Evolutionary conservation across 169 alveolate species (phyloP).

Genomic region (Eimeria praecox): DNA sequence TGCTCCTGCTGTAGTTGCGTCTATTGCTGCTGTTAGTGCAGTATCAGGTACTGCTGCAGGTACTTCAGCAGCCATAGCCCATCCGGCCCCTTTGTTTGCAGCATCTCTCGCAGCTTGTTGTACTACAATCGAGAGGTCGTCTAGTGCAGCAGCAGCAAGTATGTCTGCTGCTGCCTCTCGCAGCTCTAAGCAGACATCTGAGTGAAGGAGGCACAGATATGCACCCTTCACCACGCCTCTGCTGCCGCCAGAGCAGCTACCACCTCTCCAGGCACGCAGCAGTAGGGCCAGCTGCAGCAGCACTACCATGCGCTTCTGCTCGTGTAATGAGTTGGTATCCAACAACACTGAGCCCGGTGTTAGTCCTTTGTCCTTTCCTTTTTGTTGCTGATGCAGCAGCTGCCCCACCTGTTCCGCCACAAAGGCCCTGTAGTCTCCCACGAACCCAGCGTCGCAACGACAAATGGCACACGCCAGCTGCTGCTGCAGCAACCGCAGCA

Average conservation of each 20-base stretch:
- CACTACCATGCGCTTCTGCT: conserved; percentile 15
- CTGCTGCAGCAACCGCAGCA: conserved; percentile 61
- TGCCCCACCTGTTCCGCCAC: conserved; percentile 52
- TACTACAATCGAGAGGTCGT: conserved; percentile 26
- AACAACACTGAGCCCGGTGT: not conserved
- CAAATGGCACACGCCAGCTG: conserved; percentile 35
- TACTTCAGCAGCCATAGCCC: not conserved
- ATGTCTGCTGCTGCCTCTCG: conserved; percentile 64
- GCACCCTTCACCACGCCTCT: conserved; percentile 36
- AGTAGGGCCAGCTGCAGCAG: conserved; percentile 69
- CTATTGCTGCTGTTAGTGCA: not conserved
- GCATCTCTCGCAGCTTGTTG: not conserved
- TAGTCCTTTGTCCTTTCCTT: not conserved
- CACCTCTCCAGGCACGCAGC: conserved; percentile 51
- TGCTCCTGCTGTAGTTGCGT: not conserved
- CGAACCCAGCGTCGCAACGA: not conserved
- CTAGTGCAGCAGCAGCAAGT: conserved; percentile 67
- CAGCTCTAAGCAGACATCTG: conserved; percentile 44
- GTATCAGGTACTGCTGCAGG: not conserved
- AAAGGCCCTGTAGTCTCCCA: not conserved
- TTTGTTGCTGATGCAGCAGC: conserved; percentile 5
- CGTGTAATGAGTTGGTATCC: conserved; percentile 14
- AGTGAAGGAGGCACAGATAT: conserved; percentile 20
- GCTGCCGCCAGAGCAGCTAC: not conserved
- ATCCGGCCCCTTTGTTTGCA: not conserved